These are phyloP conservation scores for Daldinia caldariorum DNA, from an alignment of 495 filamentous ascomycete genomes.

Conservation along the genomic window DNA sequence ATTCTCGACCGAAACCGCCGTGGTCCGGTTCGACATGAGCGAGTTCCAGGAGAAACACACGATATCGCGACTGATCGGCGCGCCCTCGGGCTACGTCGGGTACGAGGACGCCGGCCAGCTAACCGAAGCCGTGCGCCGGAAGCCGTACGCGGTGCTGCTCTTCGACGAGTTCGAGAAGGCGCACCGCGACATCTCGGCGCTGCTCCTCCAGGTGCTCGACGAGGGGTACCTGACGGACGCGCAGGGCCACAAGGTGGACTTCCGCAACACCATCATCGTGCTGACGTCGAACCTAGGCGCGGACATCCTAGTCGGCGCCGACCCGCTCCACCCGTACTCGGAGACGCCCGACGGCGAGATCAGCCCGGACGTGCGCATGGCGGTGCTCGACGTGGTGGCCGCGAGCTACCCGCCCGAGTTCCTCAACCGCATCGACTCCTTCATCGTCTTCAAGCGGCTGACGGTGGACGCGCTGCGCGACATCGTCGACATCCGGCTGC, in stretches of 20 bases:
- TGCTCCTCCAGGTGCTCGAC: conserved; percentile 95
- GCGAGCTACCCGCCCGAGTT: conserved; percentile 88
- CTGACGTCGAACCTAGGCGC: conserved; percentile 93
- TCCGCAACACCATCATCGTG: conserved; percentile 95
- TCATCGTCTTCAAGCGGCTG: conserved; percentile 92
- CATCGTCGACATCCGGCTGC: conserved; percentile 91
- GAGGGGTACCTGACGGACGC: conserved; percentile 96
- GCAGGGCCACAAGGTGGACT: conserved; percentile 96
- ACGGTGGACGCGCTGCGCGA: conserved; percentile 81
- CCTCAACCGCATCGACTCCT: conserved; percentile 94
- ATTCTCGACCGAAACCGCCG: conserved; percentile 89
- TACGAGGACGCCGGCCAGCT: conserved; percentile 98
- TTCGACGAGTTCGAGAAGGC: conserved; percentile 99
- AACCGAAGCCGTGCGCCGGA: conserved; percentile 92
- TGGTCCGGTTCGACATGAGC: conserved; percentile 95
- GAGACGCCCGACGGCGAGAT: conserved; percentile 71
- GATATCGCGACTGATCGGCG: conserved; percentile 89
- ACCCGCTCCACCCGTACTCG: conserved; percentile 65
- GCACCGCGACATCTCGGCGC: conserved; percentile 90
- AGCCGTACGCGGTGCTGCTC: conserved; percentile 93
- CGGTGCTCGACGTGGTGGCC: conserved; percentile 90
- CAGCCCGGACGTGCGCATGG: conserved; percentile 71
- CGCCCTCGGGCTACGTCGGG: conserved; percentile 92
- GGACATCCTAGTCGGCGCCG: conserved; percentile 71
- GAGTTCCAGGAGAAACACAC: conserved; percentile 99